Percentiles rank a stretch among this genome's conserved stretches.
Conservation (phyloP, 768 basidiomycete genomes). For the Dictyophora rubrovolvata region DNA sequence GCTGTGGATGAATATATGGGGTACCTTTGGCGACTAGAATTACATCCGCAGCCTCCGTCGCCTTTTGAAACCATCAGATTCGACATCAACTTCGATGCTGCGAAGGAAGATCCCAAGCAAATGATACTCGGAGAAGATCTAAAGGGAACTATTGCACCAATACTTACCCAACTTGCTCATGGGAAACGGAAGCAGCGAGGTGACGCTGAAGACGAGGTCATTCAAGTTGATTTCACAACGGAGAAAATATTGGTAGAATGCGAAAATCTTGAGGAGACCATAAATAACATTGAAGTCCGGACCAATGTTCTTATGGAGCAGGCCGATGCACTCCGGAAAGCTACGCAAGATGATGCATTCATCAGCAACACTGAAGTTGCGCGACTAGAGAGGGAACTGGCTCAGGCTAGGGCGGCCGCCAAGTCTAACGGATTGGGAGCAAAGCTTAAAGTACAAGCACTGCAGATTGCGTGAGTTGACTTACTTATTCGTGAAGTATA, state of each 20-base stretch:
- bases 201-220: slow-evolving; percentile 62
- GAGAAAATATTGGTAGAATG: slow-evolving; percentile 68
- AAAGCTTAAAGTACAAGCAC: slow-evolving; percentile 62
- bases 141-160: slow-evolving; percentile 64
- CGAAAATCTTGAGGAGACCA: slow-evolving; percentile 75
- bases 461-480: slow-evolving; percentile 64
- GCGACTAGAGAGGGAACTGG: slow-evolving; percentile 61
- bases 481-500: slow-evolving; percentile 1
- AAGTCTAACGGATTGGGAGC: slow-evolving; percentile 76
- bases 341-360: slow-evolving; percentile 65
- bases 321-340: slow-evolving; percentile 73
- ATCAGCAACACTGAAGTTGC: slow-evolving; percentile 56
- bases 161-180: slow-evolving; percentile 62
- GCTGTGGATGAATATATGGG: slow-evolving; percentile 72
- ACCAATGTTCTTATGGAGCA: slow-evolving; percentile 59
- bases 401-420: slow-evolving; percentile 64
- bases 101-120: slow-evolving; percentile 57
- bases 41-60: slow-evolving; percentile 64
- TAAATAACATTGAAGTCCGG: slow-evolving; percentile 64
- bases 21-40: slow-evolving; percentile 60
- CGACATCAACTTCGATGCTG: slow-evolving; percentile 71
- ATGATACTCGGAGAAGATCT: slow-evolving; percentile 63
- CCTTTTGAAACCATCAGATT: slow-evolving; percentile 70
- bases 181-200: slow-evolving; percentile 60
- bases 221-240: slow-evolving; percentile 73